phyloP scores from a whole-genome alignment of 2,329 filamentous ascomycete species.

The Xylariaceae sp. region DNA sequence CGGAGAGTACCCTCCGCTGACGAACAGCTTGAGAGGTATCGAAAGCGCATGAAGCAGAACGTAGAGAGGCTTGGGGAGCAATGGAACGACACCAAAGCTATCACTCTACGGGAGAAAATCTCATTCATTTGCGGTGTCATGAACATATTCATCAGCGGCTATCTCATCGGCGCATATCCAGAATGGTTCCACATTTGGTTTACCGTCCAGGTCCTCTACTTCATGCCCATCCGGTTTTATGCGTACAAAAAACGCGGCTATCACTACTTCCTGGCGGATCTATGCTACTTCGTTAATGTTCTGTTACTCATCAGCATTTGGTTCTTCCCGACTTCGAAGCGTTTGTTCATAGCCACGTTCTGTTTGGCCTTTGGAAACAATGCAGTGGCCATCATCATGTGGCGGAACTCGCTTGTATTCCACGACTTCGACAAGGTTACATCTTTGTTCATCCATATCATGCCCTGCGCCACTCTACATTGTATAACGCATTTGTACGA shows the following conservation, averaged over 20 bases:
- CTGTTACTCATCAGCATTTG: conserved; percentile 78
- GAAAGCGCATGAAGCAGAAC: conserved; percentile 77
- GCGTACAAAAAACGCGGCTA: conserved; percentile 88
- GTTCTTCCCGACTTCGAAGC: conserved; percentile 85
- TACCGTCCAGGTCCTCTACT: conserved; percentile 79
- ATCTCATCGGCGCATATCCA: conserved; percentile 81
- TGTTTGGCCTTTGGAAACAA: conserved; percentile 96
- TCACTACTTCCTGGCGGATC: conserved; percentile 94
- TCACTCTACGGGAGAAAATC: conserved; percentile 87
- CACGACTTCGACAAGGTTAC: conserved; percentile 98
- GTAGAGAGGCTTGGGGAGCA: conserved; percentile 82
- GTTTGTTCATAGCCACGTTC: conserved; percentile 86
- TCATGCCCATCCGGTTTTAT: conserved; percentile 94
- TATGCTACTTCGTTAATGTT: conserved; percentile 98
- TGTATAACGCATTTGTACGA: conserved; percentile 82
- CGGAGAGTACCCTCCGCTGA: conserved; percentile 81
- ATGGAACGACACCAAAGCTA: conserved; percentile 86
- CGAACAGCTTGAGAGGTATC: conserved; percentile 88
- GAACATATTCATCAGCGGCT: conserved; percentile 96
- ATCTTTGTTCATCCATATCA: conserved; percentile 98
- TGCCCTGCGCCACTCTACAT: conserved; percentile 92
- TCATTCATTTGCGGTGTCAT: conserved; percentile 95
- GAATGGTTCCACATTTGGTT: conserved; percentile 93
- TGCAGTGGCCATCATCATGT: conserved; percentile 96
- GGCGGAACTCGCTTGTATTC: conserved; percentile 97